A percentile compares a stretch with the other conserved stretches of the same genome.
phyloP scores from a whole-genome alignment of 2,329 filamentous ascomycete genomes.

The Colletotrichum plurivorum region DNA sequence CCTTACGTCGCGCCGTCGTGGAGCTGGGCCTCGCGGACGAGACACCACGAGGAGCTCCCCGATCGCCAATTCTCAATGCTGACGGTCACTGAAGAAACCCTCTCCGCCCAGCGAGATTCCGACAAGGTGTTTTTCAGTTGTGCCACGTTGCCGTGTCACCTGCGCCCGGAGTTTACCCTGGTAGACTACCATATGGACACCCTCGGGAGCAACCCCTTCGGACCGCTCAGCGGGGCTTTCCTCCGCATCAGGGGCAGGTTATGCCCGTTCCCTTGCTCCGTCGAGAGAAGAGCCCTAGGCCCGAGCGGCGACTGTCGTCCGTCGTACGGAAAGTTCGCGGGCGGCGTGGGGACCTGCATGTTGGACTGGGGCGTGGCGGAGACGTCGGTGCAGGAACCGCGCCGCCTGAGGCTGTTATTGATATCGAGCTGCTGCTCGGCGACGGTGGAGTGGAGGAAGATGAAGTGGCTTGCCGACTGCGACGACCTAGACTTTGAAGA shows the following conservation, averaged over 20 bases:
- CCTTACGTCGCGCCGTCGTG: conserved; percentile 17
- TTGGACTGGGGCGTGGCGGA: conserved; percentile 9
- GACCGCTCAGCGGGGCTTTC: background rate
- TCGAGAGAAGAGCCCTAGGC: background rate
- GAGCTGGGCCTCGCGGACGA: conserved; percentile 19
- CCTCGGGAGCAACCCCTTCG: background rate
- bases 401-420: background rate
- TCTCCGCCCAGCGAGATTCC: too few relatives aligned
- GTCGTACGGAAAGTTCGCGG: background rate
- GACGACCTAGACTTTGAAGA: background rate
- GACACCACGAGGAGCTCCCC: background rate
- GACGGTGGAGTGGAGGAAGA: conserved; percentile 4
- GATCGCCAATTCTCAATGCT: background rate
- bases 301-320: background rate
- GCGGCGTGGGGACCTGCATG: conserved; percentile 4
- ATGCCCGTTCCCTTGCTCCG: background rate
- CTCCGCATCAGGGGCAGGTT: background rate
- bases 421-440: conserved; percentile 2
- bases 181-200: background rate
- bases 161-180: background rate
- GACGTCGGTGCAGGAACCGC: background rate
- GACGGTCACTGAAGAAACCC: background rate
- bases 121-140: background rate
- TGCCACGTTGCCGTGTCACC: background rate
- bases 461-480: conserved; percentile 3